These are phyloP conservation scores for Eugenia klotzschiana DNA, from an alignment of 441 rosid species.

Conservation along the genomic window DNA sequence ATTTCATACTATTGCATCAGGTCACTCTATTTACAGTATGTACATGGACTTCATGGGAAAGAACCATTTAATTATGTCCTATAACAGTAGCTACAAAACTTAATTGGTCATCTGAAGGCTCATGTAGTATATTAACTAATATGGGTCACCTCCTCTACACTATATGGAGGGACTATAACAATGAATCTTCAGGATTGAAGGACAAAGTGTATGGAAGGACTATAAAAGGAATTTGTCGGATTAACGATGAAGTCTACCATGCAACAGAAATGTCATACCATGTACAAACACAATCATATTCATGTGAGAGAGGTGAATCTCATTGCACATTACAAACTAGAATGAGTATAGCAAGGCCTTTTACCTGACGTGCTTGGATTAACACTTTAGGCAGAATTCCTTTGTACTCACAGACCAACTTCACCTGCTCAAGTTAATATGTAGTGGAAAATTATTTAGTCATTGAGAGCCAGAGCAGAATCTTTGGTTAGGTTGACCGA, in stretches of 20 bases:
- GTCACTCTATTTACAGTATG: background rate
- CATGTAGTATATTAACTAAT: background rate
- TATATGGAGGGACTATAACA: background rate
- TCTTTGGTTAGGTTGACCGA: background rate
- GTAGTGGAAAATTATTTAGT: background rate
- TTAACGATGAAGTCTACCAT: background rate
- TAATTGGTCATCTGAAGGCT: background rate
- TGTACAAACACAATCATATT: background rate
- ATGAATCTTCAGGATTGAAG: background rate
- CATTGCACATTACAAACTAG: background rate
- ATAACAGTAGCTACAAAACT: background rate
- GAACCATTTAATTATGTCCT: background rate
- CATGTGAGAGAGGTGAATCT: background rate
- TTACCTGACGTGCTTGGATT: slow-evolving; percentile 75
- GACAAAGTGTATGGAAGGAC: background rate
- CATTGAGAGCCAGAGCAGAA: background rate
- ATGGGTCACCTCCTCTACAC: background rate
- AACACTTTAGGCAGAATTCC: slow-evolving; percentile 82
- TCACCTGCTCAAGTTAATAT: slow-evolving; percentile 33
- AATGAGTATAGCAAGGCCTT: background rate
- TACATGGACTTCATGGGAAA: background rate
- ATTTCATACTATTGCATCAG: background rate
- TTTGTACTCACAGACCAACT: slow-evolving; percentile 45
- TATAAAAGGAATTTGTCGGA: background rate
- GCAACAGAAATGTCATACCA: background rate